phyloP scores from a whole-genome alignment of 495 filamentous ascomycete genomes.

The Podospora sp. region DNA sequence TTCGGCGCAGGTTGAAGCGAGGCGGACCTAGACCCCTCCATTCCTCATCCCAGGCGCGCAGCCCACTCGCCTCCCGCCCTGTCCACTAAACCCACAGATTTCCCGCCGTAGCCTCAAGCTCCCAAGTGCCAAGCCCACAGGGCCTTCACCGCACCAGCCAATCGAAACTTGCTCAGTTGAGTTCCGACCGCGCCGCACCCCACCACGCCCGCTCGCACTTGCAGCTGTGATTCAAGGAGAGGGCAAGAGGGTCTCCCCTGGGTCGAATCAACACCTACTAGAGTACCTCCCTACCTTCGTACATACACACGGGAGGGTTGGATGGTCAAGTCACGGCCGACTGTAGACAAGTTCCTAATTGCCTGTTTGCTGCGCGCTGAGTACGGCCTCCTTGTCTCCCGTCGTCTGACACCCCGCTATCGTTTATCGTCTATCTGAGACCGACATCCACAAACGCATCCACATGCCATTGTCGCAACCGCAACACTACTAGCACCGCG shows the following conservation, averaged over 20 bases:
- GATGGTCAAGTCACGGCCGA: not conserved
- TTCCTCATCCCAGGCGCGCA: not conserved
- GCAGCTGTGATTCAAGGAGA: slow-evolving; percentile 11
- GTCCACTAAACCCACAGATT: not conserved
- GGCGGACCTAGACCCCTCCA: slow-evolving; percentile 11
- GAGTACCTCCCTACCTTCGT: not conserved
- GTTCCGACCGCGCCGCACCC: slow-evolving; percentile 39
- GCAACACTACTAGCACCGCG: not conserved
- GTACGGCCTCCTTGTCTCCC: not conserved
- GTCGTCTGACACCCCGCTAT: slow-evolving; percentile 2
- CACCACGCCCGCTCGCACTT: slow-evolving; percentile 35
- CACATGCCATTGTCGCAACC: slow-evolving; percentile 3
- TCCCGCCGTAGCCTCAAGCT: slow-evolving; percentile 14
- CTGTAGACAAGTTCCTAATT: slow-evolving; percentile 4
- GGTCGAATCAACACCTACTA: slow-evolving; percentile 16
- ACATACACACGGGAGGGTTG: not conserved
- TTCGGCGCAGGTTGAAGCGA: slow-evolving; percentile 1
- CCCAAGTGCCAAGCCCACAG: slow-evolving; percentile 1
- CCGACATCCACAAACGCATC: not conserved
- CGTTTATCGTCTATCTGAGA: slow-evolving; percentile 13
- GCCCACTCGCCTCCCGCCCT: not conserved
- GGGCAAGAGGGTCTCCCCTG: slow-evolving; percentile 10
- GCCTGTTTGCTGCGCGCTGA: not conserved
- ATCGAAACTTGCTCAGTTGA: slow-evolving; percentile 57
- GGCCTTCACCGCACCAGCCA: slow-evolving; percentile 34